A percentile compares a stretch with the other conserved stretches of the same genome.
These are phyloP conservation scores for Passiflora organensis DNA, from an alignment of 345 rosid genomes.

Conservation along the genomic window DNA sequence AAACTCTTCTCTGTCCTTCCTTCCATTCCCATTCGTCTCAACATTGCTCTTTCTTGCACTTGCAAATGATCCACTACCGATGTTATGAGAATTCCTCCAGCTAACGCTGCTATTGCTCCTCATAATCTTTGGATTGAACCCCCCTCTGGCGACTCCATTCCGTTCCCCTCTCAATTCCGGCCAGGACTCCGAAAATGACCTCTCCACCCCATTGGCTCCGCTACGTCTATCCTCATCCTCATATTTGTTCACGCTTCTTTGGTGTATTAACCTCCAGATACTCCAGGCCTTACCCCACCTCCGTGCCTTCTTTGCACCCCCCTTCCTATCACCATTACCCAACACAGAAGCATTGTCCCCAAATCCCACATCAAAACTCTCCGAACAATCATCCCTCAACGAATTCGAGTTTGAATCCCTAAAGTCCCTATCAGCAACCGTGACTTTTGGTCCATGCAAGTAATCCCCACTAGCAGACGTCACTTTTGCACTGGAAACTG, in stretches of 20 bases:
- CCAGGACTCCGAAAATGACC: constrained; percentile 88
- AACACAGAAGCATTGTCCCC: constrained; percentile 51
- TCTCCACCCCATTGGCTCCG: constrained; percentile 54
- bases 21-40: constrained; percentile 49
- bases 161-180: constrained; percentile 63
- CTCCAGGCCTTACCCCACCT: constrained; percentile 87
- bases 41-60: constrained; percentile 52
- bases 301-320: constrained; percentile 48
- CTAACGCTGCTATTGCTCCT: constrained; percentile 97
- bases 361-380: constrained; percentile 57
- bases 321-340: constrained; percentile 46
- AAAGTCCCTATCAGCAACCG: constrained; percentile 41
- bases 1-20: constrained; percentile 59
- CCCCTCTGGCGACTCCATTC: constrained; percentile 51
- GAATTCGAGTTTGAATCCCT: constrained; percentile 69
- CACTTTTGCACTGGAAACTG: constrained; percentile 61
- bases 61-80: constrained; percentile 37
- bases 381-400: constrained; percentile 67
- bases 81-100: constrained; percentile 62
- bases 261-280: constrained; percentile 73
- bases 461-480: constrained; percentile 57
- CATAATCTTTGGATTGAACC: constrained; percentile 62
- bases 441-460: constrained; percentile 39
- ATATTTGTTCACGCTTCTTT: constrained; percentile 54
- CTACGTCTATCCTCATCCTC: constrained; percentile 74